phyloP scores from a whole-genome alignment of 495 filamentous ascomycete genomes.

The Lasiosphaeris hirsuta region DNA sequence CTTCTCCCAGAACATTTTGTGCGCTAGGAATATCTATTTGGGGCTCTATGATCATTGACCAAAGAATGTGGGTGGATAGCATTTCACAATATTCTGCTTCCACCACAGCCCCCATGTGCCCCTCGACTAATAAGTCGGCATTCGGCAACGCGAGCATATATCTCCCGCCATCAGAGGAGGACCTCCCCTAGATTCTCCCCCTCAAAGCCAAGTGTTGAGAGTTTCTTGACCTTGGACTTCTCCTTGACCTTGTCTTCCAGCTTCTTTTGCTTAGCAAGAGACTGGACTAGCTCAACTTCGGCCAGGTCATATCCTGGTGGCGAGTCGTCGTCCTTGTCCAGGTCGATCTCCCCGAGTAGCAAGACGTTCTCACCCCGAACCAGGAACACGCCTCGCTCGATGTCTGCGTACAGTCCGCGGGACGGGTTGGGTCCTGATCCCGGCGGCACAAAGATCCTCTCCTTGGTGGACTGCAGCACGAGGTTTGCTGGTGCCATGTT shows the following conservation, averaged over 20 bases:
- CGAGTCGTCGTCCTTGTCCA: conserved; percentile 89
- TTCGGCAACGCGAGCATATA: neutral
- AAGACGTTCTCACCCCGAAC: conserved; percentile 93
- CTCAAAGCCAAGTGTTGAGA: conserved; percentile 79
- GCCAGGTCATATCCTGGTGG: conserved; percentile 66
- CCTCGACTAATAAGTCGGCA: neutral
- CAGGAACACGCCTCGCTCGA: conserved; percentile 77
- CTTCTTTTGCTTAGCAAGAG: conserved; percentile 66
- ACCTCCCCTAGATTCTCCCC: conserved; percentile 77
- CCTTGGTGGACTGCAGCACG: conserved; percentile 85
- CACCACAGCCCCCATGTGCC: conserved; percentile 19
- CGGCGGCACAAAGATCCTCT: conserved; percentile 69
- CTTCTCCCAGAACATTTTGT: neutral
- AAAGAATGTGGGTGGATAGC: conserved; percentile 34
- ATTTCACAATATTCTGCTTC: conserved; percentile 80
- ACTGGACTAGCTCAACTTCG: conserved; percentile 64
- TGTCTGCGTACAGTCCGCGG: conserved; percentile 67
- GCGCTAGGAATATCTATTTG: neutral
- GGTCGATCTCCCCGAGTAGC: conserved; percentile 88
- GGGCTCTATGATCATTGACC: neutral
- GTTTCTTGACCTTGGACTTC: conserved; percentile 63
- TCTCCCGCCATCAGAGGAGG: conserved; percentile 52
- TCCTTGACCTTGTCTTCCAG: conserved; percentile 65
- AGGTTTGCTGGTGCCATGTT: conserved; percentile 67
- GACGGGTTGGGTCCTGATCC: conserved; percentile 21